Evolutionary conservation across 805 yeast genomes (phyloP), one percentile per base, ranked within the genome.

Genomic region (Schwanniomyces vanrijiae): DNA sequence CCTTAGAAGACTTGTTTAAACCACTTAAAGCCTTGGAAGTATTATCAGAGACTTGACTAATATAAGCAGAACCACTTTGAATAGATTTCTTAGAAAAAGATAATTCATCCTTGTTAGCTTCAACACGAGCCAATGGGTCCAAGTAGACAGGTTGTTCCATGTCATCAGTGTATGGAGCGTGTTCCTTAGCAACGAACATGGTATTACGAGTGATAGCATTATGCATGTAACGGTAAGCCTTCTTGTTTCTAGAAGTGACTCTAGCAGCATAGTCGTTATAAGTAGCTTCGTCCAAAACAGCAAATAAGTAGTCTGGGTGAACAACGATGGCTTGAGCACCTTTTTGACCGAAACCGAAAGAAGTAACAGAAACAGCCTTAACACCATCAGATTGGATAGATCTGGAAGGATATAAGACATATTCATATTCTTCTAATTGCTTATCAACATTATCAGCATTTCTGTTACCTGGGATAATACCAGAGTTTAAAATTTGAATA

Each of bases 291-390:
- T 84, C 85, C 64, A 94, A 78, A 29, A 89, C 83, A 51, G 95
- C 95, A 66, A 74, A 90, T 71, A 95, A 78, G 81, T 90, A 94
- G 72, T 92, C 97, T 51, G 97, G 88, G 75, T 92, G 95, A 54
- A 94, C 79, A 47, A 84, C 87, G 66, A 94, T 73, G 41, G 96
- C 97, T 71, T 90, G 96, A 47, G 90, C 99, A 76, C 99, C 99
- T 80, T 94, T 94, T 77, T 94, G 99, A 68, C 99, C 99, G 69
- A 94, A 94, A 69, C 99, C 99, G 68, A 94, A 94, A 2, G 99
- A 94, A 5, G 98, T 94, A 42, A 94, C 83, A 34, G 97, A 88
- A 47, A 88, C 96, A 50, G 99, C 99, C 79, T 92, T 94, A 66
- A 94, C 80, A 68, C 99, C 98, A 68, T 91, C 96, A 40, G 99